Percentiles rank a stretch among this genome's conserved stretches.
phyloP scores from a whole-genome alignment of 2,329 filamentous ascomycete genomes.

The Microcyclosporella mali region DNA sequence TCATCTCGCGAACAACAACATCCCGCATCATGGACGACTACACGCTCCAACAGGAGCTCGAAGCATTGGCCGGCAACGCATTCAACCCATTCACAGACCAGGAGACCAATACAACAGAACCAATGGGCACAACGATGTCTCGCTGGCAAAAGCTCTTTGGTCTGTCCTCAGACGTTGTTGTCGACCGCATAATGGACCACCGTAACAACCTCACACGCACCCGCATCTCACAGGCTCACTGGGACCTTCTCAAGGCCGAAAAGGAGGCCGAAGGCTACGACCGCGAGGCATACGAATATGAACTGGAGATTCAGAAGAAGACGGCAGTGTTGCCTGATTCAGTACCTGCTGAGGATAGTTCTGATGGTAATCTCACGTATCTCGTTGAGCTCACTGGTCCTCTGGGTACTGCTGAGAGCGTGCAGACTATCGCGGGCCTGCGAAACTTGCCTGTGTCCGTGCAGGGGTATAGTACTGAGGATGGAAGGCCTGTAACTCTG shows the following conservation, averaged over 20 bases:
- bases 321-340: conserved; percentile 19
- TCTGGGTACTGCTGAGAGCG: conserved; percentile 22
- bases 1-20: not conserved
- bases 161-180: conserved; percentile 29
- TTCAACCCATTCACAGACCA: conserved; percentile 1
- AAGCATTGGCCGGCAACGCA: conserved; percentile 24
- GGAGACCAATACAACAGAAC: conserved; percentile 10
- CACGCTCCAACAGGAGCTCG: conserved; percentile 21
- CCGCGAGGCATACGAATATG: conserved; percentile 38
- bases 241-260: conserved; percentile 27
- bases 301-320: conserved; percentile 27
- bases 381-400: conserved; percentile 29
- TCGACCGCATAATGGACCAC: conserved; percentile 30
- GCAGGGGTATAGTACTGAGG: conserved; percentile 23
- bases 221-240: conserved; percentile 34
- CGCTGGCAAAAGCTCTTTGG: conserved; percentile 35
- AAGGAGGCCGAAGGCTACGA: conserved; percentile 34
- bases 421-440: conserved; percentile 24
- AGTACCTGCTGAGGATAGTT: conserved; percentile 13
- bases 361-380: conserved; percentile 18
- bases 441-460: conserved; percentile 22
- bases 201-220: conserved; percentile 30
- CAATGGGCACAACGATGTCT: conserved; percentile 22
- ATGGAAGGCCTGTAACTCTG: conserved; percentile 22
- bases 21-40: conserved; percentile 20